phyloP scores from a whole-genome alignment of 306 rosid species.

The Pyrus bretschneideri region DNA sequence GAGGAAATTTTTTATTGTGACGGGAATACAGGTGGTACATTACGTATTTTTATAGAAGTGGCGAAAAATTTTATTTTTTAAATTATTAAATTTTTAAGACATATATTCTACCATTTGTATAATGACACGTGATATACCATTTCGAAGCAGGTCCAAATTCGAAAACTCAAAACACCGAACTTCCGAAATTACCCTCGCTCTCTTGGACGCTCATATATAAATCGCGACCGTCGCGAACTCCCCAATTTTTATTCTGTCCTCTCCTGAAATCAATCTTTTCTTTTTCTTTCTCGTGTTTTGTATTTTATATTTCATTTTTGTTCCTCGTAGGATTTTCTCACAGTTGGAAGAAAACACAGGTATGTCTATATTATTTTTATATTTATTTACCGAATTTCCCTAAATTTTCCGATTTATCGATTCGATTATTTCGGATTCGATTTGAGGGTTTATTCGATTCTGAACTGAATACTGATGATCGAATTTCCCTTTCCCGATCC shows the following conservation, averaged over 20 bases:
- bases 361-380: not conserved
- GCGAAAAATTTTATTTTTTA: too few relatives aligned
- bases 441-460: not conserved
- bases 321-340: not conserved
- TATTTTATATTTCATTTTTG: not conserved
- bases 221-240: not conserved
- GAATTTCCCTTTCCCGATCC: not conserved
- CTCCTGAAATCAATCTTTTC: not conserved
- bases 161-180: not conserved
- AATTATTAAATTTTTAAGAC: too few relatives aligned
- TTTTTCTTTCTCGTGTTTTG: not conserved
- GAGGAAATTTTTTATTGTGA: fast-evolving
- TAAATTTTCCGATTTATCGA: not conserved
- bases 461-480: not conserved
- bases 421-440: not conserved
- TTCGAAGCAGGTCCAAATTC: not conserved
- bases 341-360: not conserved
- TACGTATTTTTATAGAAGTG: too few relatives aligned
- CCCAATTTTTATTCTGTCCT: not conserved
- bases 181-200: not conserved
- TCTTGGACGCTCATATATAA: not conserved
- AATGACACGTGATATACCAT: too few relatives aligned
- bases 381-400: not conserved
- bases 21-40: fast-evolving
- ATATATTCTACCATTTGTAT: too few relatives aligned